Conservation (phyloP, 2,329 filamentous ascomycete species). For the Bipolaris oryzae region DNA sequence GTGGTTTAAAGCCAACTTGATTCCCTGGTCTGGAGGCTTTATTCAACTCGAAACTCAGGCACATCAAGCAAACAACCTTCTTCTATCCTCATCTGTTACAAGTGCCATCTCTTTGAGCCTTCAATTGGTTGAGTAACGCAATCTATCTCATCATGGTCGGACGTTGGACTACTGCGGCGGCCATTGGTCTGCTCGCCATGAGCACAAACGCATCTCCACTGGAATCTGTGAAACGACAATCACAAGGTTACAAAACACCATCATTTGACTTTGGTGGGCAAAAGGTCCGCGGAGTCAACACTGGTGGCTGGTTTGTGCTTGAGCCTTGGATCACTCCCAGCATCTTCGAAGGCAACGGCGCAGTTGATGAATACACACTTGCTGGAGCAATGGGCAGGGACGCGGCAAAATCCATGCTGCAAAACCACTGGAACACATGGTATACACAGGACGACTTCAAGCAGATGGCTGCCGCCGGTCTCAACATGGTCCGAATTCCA, state of each 20-base stretch:
- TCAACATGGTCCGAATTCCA: constrained; percentile 70
- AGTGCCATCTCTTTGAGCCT: constrained; percentile 18
- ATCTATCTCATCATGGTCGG: constrained; percentile 32
- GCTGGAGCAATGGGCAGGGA: constrained; percentile 57
- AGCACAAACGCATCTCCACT: constrained; percentile 40
- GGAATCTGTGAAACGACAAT: constrained; percentile 29
- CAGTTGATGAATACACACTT: constrained; percentile 65
- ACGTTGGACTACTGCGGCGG: constrained; percentile 31
- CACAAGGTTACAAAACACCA: constrained; percentile 23
- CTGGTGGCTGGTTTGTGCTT: constrained; percentile 69
- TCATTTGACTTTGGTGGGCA: constrained; percentile 60
- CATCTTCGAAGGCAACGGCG: constrained; percentile 60
- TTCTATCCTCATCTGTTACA: constrained; percentile 1
- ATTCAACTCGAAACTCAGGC: constrained; percentile 9
- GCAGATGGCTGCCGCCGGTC: constrained; percentile 60
- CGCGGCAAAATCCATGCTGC: constrained; percentile 55
- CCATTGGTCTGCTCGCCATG: constrained; percentile 40
- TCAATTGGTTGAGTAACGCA: constrained; percentile 14
- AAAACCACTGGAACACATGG: constrained; percentile 65
- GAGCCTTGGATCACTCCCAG: constrained; percentile 70
- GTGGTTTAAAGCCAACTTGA: constrained; percentile 11
- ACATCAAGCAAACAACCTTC: constrained; percentile 1
- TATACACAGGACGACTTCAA: constrained; percentile 62
- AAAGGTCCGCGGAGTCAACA: constrained; percentile 68
- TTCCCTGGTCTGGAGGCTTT: constrained; percentile 11